Conservation (phyloP, 805 yeast species). For the Hanseniaspora taiwanica region DNA sequence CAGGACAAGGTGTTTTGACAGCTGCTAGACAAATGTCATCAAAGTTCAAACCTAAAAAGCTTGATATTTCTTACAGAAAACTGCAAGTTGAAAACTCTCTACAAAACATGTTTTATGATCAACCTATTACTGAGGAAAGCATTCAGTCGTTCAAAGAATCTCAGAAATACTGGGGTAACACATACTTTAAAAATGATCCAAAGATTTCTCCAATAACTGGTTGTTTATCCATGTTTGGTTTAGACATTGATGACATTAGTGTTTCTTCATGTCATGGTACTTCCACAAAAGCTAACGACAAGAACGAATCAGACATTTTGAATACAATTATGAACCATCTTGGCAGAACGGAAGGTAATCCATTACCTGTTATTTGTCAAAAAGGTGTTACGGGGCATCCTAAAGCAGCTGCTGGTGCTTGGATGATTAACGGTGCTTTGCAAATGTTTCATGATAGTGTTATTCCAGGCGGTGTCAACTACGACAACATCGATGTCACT, state of each 20-base stretch:
- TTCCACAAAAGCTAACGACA: slow-evolving; percentile 92
- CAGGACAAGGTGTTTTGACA: slow-evolving; percentile 86
- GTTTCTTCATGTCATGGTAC: slow-evolving; percentile 97
- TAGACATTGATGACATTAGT: slow-evolving; percentile 77
- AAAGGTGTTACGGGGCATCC: slow-evolving; percentile 96
- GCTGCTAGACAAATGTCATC: slow-evolving; percentile 59
- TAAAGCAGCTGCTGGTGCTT: slow-evolving; percentile 98
- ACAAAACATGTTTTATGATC: neutral
- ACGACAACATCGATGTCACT: slow-evolving; percentile 74
- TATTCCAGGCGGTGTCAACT: slow-evolving; percentile 93
- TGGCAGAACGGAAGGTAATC: slow-evolving; percentile 87
- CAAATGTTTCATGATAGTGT: slow-evolving; percentile 77
- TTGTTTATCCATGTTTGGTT: slow-evolving; percentile 77
- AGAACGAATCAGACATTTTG: slow-evolving; percentile 80
- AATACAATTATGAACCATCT: slow-evolving; percentile 78
- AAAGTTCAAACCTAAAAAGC: slow-evolving; percentile 6
- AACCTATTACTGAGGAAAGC: neutral
- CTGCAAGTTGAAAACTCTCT: slow-evolving; percentile 6
- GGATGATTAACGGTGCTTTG: slow-evolving; percentile 95
- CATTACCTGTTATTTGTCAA: slow-evolving; percentile 88
- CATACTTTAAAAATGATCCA: slow-evolving; percentile 72
- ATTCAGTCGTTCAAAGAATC: slow-evolving; percentile 28
- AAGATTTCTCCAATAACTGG: slow-evolving; percentile 89
- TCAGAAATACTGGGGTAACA: slow-evolving; percentile 81
- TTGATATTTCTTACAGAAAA: slow-evolving; percentile 9